A percentile compares a stretch with the other conserved stretches of the same genome.
phyloP scores from a whole-genome alignment of 352 stramenopile genomes.

The Phytophthora chlamydospora region DNA sequence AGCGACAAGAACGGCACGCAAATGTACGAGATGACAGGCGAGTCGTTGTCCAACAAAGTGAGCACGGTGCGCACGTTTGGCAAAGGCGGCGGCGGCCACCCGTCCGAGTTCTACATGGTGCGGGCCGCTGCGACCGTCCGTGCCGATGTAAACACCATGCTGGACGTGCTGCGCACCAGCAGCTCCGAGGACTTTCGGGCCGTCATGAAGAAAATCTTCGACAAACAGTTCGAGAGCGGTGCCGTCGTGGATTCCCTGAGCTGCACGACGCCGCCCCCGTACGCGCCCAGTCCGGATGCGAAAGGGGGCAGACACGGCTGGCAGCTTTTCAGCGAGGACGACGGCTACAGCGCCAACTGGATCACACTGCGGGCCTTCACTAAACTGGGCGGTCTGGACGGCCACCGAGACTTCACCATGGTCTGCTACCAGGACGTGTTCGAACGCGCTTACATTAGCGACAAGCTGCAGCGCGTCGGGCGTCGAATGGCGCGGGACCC shows the following conservation, averaged over 20 bases:
- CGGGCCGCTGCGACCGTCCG: constrained; percentile 55
- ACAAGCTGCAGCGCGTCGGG: constrained; percentile 24
- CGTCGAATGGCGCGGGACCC: constrained; percentile 16
- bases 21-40: constrained; percentile 62
- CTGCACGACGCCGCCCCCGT: constrained; percentile 43
- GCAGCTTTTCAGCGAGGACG: constrained; percentile 48
- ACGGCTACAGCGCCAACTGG: constrained; percentile 62
- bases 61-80: constrained; percentile 44
- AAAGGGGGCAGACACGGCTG: neutral
- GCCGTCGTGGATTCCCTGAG: constrained; percentile 53
- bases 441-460: constrained; percentile 26
- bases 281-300: constrained; percentile 14
- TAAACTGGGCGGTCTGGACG: constrained; percentile 33
- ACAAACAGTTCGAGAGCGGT: constrained; percentile 41
- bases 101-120: constrained; percentile 62
- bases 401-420: constrained; percentile 58
- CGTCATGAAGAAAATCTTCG: constrained; percentile 56
- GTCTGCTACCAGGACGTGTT: constrained; percentile 65
- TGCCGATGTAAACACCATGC: constrained; percentile 48
- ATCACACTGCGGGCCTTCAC: constrained; percentile 43
- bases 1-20: constrained; percentile 45
- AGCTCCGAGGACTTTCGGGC: constrained; percentile 35
- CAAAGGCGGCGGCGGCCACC: constrained; percentile 35
- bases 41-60: constrained; percentile 41
- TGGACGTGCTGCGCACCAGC: constrained; percentile 36